Evolutionary conservation across 495 filamentous ascomycete species (phyloP).

Genomic region (Bacidia gigantensis): DNA sequence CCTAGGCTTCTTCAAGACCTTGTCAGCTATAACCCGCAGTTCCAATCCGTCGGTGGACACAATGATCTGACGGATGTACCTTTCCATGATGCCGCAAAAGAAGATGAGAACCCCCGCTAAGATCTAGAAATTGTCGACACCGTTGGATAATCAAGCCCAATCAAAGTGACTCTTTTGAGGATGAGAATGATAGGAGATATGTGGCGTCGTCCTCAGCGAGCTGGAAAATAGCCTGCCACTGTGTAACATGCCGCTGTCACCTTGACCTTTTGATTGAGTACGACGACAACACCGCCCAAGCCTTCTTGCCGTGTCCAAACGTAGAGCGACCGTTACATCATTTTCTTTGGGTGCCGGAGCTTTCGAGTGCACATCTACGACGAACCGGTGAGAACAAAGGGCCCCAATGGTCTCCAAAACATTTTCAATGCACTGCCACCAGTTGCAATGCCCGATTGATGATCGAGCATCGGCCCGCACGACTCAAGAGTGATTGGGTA

Average conservation of each 20-base stretch:
- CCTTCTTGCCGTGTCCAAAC: constrained; percentile 14
- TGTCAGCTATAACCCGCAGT: constrained; percentile 36
- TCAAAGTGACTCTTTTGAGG: constrained; percentile 33
- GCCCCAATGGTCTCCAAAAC: constrained; percentile 16
- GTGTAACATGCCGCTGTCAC: constrained; percentile 43
- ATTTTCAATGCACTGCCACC: constrained; percentile 47
- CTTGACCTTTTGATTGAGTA: constrained; percentile 37
- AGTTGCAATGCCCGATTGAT: constrained; percentile 41
- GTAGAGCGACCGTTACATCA: constrained; percentile 31
- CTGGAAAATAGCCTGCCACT: constrained; percentile 41
- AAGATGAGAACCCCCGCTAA: constrained; percentile 13
- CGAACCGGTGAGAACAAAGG: not conserved
- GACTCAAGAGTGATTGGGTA: constrained; percentile 36
- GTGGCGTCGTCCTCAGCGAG: constrained; percentile 23
- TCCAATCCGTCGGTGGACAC: not conserved
- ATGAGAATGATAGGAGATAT: constrained; percentile 23
- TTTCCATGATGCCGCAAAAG: constrained; percentile 18
- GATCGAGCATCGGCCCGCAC: constrained; percentile 40
- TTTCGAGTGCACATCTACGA: not conserved
- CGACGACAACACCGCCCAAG: not conserved
- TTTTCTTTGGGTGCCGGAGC: constrained; percentile 28
- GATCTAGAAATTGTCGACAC: constrained; percentile 34
- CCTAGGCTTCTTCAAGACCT: constrained; percentile 48
- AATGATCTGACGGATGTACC: constrained; percentile 43
- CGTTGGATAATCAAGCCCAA: constrained; percentile 37